Evolutionary conservation across 73 alveolate genomes (phyloP).

Genomic region (Stentor roeselii): DNA sequence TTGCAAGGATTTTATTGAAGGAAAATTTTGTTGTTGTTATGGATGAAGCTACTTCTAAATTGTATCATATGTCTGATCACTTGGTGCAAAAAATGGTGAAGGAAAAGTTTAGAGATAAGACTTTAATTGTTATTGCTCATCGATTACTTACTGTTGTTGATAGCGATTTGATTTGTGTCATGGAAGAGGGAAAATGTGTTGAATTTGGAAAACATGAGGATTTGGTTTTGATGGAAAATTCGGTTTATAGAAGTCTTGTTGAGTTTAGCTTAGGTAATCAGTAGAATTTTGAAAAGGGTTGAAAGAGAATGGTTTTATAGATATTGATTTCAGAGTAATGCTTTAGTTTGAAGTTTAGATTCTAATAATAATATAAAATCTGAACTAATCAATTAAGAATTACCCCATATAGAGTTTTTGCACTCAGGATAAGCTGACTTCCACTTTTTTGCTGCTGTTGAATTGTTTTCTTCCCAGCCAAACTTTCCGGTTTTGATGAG

Average conservation of each 20-base stretch:
- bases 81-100: conserved; percentile 59
- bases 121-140: conserved; percentile 49
- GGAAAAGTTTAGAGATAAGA: conserved; percentile 30
- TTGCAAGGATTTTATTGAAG: conserved; percentile 71
- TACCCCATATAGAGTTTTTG: too few relatives aligned
- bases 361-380: too few relatives aligned
- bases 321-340: too few relatives aligned
- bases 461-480: too few relatives aligned
- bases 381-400: too few relatives aligned
- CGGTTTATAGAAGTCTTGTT: neutral
- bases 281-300: too few relatives aligned
- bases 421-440: too few relatives aligned
- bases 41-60: conserved; percentile 88
- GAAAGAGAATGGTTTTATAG: too few relatives aligned
- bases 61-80: conserved; percentile 68
- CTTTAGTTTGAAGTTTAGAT: too few relatives aligned
- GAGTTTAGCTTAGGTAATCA: too few relatives aligned
- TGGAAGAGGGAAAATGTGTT: conserved; percentile 37
- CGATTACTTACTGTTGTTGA: conserved; percentile 47
- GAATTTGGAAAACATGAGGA: neutral
- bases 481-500: too few relatives aligned
- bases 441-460: too few relatives aligned
- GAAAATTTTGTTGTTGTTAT: conserved; percentile 60
- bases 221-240: neutral
- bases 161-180: conserved; percentile 42